Evolutionary conservation across 164 flowering plant species (phyloP), one percentile per base, ranked within the genome.

Genomic region (Euptelea pleiosperma): DNA sequence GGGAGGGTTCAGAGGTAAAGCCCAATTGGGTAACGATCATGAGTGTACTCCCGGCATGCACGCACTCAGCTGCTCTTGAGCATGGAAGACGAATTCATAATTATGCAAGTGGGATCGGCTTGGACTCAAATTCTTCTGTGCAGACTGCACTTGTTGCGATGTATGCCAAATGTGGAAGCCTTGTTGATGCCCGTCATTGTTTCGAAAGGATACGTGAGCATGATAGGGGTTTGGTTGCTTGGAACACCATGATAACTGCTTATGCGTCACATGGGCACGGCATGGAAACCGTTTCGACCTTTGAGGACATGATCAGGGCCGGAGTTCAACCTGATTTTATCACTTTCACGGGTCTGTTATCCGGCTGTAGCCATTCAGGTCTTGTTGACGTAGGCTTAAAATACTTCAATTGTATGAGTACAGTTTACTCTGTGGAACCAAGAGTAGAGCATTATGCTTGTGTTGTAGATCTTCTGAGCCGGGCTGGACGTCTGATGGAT

Each of bases 251-350:
- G 79, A 82, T 82, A 2, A 64, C 71, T 51, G 84, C 84, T 18
- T 82, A 82, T 69, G 76, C 87, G 10, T 79, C 79, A 63, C 79
- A 82, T 70, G 87, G 87, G 12, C 42, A 37, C 34, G 87, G 82
- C 2, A 10, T 12, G 37, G 78, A 82, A 35, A 58, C 77, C 7
- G 66, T 77, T 0, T 53, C 54, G 0, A 67, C 74, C 7, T 80
- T 82, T 52, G 79, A 80, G 63, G 65, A 72, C 21, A 77, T 82
- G 87, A 52, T 74, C 26, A 47, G 50, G 53, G 61, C 76, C 21
- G 75, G 81, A 16, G 51, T 74, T 24, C 73, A 60, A 50, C 87
- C 87, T 3, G 84, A 82, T 67, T 41, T 34, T 2, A 57, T 82
- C 56, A 66, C 87, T 29, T 82, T 82, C 59, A 67, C 66, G 0